Conservation (phyloP, 2,329 filamentous ascomycete genomes). For the Fusarium pininemorale region DNA sequence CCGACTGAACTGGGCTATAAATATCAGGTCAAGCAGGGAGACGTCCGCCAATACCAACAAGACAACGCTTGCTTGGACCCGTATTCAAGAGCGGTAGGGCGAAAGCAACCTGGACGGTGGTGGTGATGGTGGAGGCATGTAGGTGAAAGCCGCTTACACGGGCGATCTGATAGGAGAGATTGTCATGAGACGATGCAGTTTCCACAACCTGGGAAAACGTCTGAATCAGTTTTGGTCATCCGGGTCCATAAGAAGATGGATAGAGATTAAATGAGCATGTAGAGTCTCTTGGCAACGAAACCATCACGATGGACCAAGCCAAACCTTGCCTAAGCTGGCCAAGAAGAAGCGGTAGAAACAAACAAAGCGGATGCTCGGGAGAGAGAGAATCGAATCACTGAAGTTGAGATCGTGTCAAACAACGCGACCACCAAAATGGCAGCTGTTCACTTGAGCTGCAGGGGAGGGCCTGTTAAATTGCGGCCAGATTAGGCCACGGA, state of each 20-base stretch:
- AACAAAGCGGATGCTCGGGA: conserved; percentile 17
- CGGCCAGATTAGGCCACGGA: conserved; percentile 28
- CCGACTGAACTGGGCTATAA: conserved; percentile 11
- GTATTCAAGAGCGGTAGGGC: conserved; percentile 21
- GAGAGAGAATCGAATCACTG: conserved; percentile 1
- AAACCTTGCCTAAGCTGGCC: conserved; percentile 8
- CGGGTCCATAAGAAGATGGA: conserved; percentile 2
- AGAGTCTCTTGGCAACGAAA: conserved; percentile 11
- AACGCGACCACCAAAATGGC: conserved; percentile 17
- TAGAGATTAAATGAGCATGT: conserved; percentile 14
- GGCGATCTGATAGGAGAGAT: conserved; percentile 7
- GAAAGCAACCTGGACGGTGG: conserved; percentile 16
- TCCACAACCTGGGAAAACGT: background rate
- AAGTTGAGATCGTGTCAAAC: conserved; percentile 10
- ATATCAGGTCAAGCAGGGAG: conserved; percentile 20
- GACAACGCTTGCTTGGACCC: background rate
- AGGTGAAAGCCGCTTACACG: conserved; percentile 14
- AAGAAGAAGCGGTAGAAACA: conserved; percentile 31
- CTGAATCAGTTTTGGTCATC: conserved; percentile 7
- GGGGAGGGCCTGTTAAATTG: conserved; percentile 28
- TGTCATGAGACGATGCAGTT: conserved; percentile 9
- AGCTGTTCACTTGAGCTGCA: conserved; percentile 16
- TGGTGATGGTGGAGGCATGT: conserved; percentile 21
- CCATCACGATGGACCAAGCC: background rate
- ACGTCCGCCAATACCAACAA: background rate